Evolutionary conservation across 176 grass and related monocot genomes (phyloP), one percentile per base, ranked within the genome.

Genomic region (Saccharum spontaneum): DNA sequence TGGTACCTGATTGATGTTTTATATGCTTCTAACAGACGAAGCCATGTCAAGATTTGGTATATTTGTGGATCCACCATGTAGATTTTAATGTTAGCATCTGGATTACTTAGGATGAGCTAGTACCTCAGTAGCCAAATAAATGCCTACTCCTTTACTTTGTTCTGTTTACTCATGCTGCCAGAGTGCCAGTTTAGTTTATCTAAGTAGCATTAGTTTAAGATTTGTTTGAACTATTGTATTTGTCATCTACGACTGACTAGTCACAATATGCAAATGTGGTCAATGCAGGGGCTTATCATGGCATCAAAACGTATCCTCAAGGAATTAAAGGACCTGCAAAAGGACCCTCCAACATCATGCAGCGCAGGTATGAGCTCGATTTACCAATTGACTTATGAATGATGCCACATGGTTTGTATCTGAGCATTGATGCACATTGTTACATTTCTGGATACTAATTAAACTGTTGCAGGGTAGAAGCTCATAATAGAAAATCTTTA

Each of bases 331-430:
- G 89, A 90, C 84, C 46, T 90, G 89, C 89, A 90, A 54, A 90
- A 90, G 65, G 89, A 90, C 49, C 89, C 89, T 83, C 89, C 89
- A 4, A 90, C 89, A 87, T 90, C 89, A 90, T 90, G 89, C 84
- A 90, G 89, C 18, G 89, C 89, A 87, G 89, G 89, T 90, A 79
- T 7, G 46, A 40, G 48, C 37, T 63, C 3, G 28, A 67, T 83
- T 73, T 90, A 33, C 63, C 1, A 62, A 37, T 59, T 3, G 28
- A 73, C 7, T 28, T 59, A 9, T 48, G 57, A 33, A 33, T 26
- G 2, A 6, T 78, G 39, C 8, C 12, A 71, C n/a, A 36, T 4
- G 61, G 34, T 83, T 43, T 88, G 55, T 12, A 69, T 62, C 10
- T 73, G 45, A 52, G 2, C 0, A 7, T 70, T 45, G 33, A 84